A percentile compares a stretch with the other conserved stretches of the same genome.
Evolutionary conservation across 2,329 filamentous ascomycete species (phyloP).

Genomic region (Bipolaris cookei): DNA sequence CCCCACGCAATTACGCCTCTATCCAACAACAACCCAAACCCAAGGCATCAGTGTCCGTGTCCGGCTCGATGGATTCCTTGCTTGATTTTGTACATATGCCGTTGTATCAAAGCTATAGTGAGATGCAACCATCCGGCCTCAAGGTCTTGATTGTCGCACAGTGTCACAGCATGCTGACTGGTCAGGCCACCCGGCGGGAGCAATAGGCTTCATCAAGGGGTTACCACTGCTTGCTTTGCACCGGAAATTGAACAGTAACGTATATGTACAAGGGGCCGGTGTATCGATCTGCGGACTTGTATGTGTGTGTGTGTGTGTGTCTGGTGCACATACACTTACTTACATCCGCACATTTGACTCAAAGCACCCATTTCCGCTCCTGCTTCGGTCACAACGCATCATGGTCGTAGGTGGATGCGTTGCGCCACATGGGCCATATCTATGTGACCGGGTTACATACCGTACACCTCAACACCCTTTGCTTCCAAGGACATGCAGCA

Average conservation of each 20-base stretch:
- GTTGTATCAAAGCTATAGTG: slow-evolving; percentile 37
- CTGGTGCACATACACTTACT: slow-evolving; percentile 20
- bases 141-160: slow-evolving; percentile 22
- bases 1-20: slow-evolving; percentile 20
- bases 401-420: slow-evolving; percentile 10
- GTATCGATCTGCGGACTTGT: slow-evolving; percentile 18
- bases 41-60: slow-evolving; percentile 31
- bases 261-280: slow-evolving; percentile 20
- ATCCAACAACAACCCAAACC: slow-evolving; percentile 28
- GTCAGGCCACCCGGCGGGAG: slow-evolving; percentile 4
- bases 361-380: slow-evolving; percentile 15
- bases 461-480: slow-evolving; percentile 17
- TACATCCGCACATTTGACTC: slow-evolving; percentile 19
- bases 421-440: slow-evolving; percentile 18
- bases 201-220: slow-evolving; percentile 12
- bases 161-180: slow-evolving; percentile 23
- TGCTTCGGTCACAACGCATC: slow-evolving; percentile 12
- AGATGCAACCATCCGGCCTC: slow-evolving; percentile 32
- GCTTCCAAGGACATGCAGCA: slow-evolving; percentile 25
- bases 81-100: slow-evolving; percentile 25
- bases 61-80: slow-evolving; percentile 34
- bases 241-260: slow-evolving; percentile 9
- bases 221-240: slow-evolving; percentile 15
- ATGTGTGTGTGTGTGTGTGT: slow-evolving; percentile 9
- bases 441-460: slow-evolving; percentile 22